phyloP scores from a whole-genome alignment of 2,329 filamentous ascomycete species.

The Arachnopeziza araneosa region DNA sequence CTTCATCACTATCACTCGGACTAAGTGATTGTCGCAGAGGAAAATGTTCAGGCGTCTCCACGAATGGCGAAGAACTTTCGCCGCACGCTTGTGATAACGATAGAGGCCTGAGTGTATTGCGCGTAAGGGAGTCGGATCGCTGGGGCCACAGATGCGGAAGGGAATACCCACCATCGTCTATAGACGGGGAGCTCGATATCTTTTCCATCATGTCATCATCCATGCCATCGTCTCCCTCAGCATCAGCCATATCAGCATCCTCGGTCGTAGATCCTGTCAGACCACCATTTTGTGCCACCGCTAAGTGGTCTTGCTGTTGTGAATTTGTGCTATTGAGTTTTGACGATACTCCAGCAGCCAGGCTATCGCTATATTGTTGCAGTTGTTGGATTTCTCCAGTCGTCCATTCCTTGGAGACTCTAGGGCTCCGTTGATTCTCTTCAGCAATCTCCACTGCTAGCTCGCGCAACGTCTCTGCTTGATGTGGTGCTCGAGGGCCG shows the following conservation, averaged over 20 bases:
- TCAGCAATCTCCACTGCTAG: slow-evolving; percentile 71
- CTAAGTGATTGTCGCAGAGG: slow-evolving; percentile 19
- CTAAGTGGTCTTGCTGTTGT: slow-evolving; percentile 52
- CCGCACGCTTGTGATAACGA: slow-evolving; percentile 29
- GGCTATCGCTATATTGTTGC: slow-evolving; percentile 38
- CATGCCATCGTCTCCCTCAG: slow-evolving; percentile 66
- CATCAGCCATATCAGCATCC: slow-evolving; percentile 61
- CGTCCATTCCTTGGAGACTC: slow-evolving; percentile 50
- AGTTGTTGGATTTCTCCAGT: slow-evolving; percentile 28
- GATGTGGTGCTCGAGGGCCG: slow-evolving; percentile 61
- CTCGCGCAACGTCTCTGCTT: slow-evolving; percentile 77
- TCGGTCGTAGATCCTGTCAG: slow-evolving; percentile 41
- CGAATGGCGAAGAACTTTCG: slow-evolving; percentile 30
- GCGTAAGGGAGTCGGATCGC: slow-evolving; percentile 25
- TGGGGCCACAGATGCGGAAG: slow-evolving; percentile 28
- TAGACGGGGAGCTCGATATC: slow-evolving; percentile 97
- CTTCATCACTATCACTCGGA: slow-evolving; percentile 20
- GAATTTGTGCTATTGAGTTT: slow-evolving; percentile 33
- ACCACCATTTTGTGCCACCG: slow-evolving; percentile 57
- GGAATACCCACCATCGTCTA: slow-evolving; percentile 89
- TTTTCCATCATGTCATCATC: slow-evolving; percentile 95
- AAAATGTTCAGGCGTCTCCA: slow-evolving; percentile 26
- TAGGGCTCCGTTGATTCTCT: slow-evolving; percentile 61
- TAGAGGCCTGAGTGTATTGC: slow-evolving; percentile 12
- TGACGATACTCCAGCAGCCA: slow-evolving; percentile 37